Conservation (phyloP, 2,329 filamentous ascomycete genomes). For the Verticillium nubilum region DNA sequence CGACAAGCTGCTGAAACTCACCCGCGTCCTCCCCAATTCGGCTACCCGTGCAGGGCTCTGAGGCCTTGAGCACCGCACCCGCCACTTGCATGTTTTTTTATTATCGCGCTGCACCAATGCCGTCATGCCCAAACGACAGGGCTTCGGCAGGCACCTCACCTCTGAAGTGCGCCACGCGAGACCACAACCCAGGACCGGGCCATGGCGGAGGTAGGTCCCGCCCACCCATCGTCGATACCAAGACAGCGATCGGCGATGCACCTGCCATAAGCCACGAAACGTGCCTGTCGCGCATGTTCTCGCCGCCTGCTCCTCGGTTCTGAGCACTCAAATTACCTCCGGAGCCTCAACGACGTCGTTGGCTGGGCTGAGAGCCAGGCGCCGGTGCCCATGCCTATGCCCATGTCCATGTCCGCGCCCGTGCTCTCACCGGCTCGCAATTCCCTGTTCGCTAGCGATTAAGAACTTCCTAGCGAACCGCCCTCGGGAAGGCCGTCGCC, state of each 20-base stretch:
- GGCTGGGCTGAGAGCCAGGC: not conserved
- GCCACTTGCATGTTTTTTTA: not conserved
- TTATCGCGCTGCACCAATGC: not conserved
- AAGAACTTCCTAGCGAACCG: not conserved
- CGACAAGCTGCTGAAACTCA: not conserved
- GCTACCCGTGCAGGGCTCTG: not conserved
- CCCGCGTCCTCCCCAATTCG: not conserved
- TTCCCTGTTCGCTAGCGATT: not conserved
- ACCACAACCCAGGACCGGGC: not conserved
- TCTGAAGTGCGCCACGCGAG: not conserved
- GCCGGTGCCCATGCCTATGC: not conserved
- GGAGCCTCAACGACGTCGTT: not conserved
- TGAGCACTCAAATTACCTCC: not conserved
- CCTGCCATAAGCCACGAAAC: not conserved
- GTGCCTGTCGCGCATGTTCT: not conserved
- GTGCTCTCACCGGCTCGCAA: not conserved
- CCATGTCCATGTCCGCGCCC: no score
- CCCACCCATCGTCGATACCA: not conserved
- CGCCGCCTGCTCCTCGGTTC: not conserved
- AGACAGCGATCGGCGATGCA: not conserved
- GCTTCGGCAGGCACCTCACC: not conserved
- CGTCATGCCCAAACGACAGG: not conserved
- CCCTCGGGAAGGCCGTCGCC: not conserved
- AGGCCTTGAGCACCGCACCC: not conserved
- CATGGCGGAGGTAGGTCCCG: not conserved